Percentiles rank a stretch among this genome's conserved stretches.
These are phyloP conservation scores for Penicillium robsamsonii DNA, from an alignment of 495 filamentous ascomycete species.

Conservation along the genomic window DNA sequence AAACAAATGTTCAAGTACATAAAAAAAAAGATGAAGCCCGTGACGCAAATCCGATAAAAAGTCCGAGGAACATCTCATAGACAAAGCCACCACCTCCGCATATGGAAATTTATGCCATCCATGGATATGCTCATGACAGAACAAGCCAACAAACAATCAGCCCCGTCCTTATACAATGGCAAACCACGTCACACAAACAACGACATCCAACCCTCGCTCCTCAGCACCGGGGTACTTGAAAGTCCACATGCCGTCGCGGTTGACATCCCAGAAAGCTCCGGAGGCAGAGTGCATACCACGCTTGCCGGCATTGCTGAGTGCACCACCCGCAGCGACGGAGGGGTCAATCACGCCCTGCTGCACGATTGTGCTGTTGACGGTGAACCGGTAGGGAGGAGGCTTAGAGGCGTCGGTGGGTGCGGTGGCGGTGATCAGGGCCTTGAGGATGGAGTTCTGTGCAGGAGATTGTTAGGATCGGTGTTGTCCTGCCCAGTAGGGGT, in stretches of 20 bases:
- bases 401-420: conserved; percentile 52
- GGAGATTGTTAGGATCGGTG: conserved; percentile 6
- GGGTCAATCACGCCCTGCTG: conserved; percentile 65
- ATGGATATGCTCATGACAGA: background rate
- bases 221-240: conserved; percentile 89
- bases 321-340: conserved; percentile 37
- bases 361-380: conserved; percentile 96
- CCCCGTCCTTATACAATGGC: conserved; percentile 34
- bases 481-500: background rate
- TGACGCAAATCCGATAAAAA: conserved; percentile 11
- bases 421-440: conserved; percentile 79
- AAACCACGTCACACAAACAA: conserved; percentile 91
- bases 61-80: conserved; percentile 4
- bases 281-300: conserved; percentile 95
- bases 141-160: background rate
- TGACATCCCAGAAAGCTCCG: conserved; percentile 96
- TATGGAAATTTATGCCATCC: background rate
- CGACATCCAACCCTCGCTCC: conserved; percentile 83
- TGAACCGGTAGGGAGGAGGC: conserved; percentile 71
- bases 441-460: conserved; percentile 76
- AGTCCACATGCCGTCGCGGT: conserved; percentile 96
- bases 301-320: conserved; percentile 61
- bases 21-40: background rate
- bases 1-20: conserved; percentile 7
- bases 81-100: background rate